phyloP scores from a whole-genome alignment of 441 rosid genomes.

The Omphalea diandra region DNA sequence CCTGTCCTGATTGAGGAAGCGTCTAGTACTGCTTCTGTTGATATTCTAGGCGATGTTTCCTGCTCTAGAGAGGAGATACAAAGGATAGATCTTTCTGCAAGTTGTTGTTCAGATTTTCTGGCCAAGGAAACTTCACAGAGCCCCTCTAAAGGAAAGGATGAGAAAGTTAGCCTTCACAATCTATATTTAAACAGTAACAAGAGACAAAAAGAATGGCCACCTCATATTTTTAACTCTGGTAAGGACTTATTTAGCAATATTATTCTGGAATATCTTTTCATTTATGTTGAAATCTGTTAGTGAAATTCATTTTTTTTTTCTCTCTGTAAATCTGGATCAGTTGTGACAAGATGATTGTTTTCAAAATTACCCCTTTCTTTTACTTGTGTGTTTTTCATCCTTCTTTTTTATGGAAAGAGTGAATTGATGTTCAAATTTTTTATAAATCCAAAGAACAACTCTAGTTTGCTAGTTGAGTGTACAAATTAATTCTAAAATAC shows the following conservation, averaged over 20 bases:
- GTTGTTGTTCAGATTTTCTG: constrained; percentile 25
- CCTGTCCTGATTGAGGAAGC: constrained; percentile 33
- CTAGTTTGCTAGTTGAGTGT: too few relatives aligned
- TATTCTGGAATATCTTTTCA: background rate
- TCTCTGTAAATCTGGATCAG: too few relatives aligned
- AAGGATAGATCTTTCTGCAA: constrained; percentile 24
- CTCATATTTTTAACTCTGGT: constrained; percentile 26
- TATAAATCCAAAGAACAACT: too few relatives aligned
- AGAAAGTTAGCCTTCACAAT: constrained; percentile 22
- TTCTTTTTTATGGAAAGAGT: too few relatives aligned
- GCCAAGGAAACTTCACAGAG: constrained; percentile 29
- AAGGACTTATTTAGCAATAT: constrained; percentile 10
- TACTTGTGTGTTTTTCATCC: too few relatives aligned
- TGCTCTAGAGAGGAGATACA: constrained; percentile 24
- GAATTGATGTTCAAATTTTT: too few relatives aligned
- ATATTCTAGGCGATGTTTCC: constrained; percentile 22
- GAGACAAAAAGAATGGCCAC: constrained; percentile 18
- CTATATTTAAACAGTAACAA: constrained; percentile 24
- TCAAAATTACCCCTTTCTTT: too few relatives aligned
- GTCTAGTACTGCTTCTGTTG: constrained; percentile 28
- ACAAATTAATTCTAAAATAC: too few relatives aligned
- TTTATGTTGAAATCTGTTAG: background rate
- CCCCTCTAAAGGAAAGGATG: constrained; percentile 21
- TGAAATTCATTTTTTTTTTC: background rate
- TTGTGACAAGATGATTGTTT: too few relatives aligned